These are phyloP conservation scores for Asparagopsis taxiformis DNA, from an alignment of 31 red algal species.

Conservation along the genomic window DNA sequence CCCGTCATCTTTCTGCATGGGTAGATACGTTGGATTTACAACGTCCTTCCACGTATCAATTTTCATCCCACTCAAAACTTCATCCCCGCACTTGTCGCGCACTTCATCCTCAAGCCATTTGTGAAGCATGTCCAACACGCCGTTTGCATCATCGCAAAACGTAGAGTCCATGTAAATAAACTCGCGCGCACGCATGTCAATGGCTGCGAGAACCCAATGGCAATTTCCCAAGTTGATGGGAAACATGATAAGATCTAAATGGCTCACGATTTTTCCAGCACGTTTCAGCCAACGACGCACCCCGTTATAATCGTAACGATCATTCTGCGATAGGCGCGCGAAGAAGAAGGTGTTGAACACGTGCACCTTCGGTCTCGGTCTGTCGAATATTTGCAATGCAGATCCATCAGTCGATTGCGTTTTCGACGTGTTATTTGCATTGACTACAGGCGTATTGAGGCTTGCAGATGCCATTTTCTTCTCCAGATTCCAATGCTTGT, in stretches of 20 bases:
- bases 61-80: conserved; percentile 26
- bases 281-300: conserved; percentile 60
- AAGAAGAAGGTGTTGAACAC: conserved; percentile 63
- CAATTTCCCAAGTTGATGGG: conserved; percentile 66
- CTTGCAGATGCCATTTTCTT: conserved; percentile 18
- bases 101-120: conserved; percentile 79
- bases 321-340: conserved; percentile 23
- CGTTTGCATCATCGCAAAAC: conserved; percentile 16
- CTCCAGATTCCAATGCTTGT: conserved; percentile 4
- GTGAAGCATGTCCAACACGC: conserved; percentile 20
- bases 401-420: too few species aligned
- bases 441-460: background rate
- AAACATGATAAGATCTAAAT: conserved; percentile 48
- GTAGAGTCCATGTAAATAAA: conserved; percentile 71
- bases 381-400: too few species aligned
- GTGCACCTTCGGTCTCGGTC: conserved; percentile 15
- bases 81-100: conserved; percentile 48
- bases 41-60: conserved; percentile 45
- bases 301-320: conserved; percentile 47
- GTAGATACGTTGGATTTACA: conserved; percentile 48
- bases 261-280: conserved; percentile 21
- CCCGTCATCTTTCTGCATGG: conserved; percentile 65
- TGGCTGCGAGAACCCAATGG: conserved; percentile 77
- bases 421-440: background rate
- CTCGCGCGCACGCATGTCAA: conserved; percentile 32